Base-by-base conservation (phyloP, 225 moss, liverwort and hornwort species). In the Pleurozium schreberi region DNA sequence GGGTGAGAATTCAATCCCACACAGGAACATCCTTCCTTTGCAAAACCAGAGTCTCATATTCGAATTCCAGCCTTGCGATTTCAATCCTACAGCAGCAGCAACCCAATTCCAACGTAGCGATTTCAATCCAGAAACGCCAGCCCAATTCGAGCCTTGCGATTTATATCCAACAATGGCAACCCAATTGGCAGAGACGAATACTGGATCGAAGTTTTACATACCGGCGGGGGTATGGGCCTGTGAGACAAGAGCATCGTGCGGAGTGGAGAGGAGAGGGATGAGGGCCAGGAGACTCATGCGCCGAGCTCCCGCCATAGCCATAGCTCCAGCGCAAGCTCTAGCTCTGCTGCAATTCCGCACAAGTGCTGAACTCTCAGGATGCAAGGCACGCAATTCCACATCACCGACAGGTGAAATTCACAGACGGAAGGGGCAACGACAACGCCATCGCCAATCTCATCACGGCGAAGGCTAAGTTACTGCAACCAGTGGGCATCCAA, bases 261-360 rank as follows among this genome's bases (percentile, higher is more conserved):
- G 22, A 50, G 85, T 49, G 69, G 90, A 88, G 88, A 92, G 93
- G 74, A 93, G 87, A 52, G 92, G 93, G 68, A 82, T n/a, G 36
- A 93, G 47, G 40, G 86, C 92, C 86, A 93, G 75, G 12, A 92
- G 80, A 47, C 87, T 83, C 83, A 87, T 63, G 34, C 92, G 92
- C 73, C 90, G 93, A 82, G 90, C 90, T 75, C 60, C 87, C 34
- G 89, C 90, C 92, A 92, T 92, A 23, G 92, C 90, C 81, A 88
- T n/a, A 79, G n/a, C 73, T 65, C 49, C 64, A 62, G 50, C 11
- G 31, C 87, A 63, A 50, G 64, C 84, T 74, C 13, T 25, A 50
- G 64, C 84, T 74, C 13, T 25, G 34, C 36, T 49, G 83, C 50
- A 14, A 66, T 53, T 52, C 73, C 73, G 71, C 81, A 75, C 42